Base-by-base conservation (phyloP, 768 basidiomycete species). In the Boletales sp. region DNA sequence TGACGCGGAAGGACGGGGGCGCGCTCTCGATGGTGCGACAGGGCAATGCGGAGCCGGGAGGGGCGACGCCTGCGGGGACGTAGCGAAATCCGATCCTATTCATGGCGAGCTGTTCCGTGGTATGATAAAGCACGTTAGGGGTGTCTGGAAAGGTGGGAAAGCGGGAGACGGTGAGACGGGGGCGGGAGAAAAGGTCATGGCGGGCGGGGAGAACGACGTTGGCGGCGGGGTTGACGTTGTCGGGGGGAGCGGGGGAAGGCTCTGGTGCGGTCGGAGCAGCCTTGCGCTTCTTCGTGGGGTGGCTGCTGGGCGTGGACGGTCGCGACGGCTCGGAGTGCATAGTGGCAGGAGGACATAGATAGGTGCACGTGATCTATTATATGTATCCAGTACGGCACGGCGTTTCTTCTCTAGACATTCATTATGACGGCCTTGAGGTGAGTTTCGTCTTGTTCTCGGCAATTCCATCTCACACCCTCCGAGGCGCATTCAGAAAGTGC, bases 41-140 rank as follows among this genome's bases (percentile, higher is more conserved):
- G 13, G 86, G 77, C 12, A 80, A 63, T 9, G 74, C 69, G 49
- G 76, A 76, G 14, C 82, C 83, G 9, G 74, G 74, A 0, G 77
- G 78, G 19, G 80, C 77, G 55, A 90, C 82, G 42, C 90, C 89
- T 0, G 89, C 89, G 21, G 90, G 89, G 10, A 81, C 75, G 54
- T 92, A 92, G 39, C 90, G 84, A 57, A 83, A 91, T 9, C 86
- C 86, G 46, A 89, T 74, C 48, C 87, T 82, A 60, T 91, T 91
- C 57, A 82, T 74, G 45, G 81, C 85, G 31, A 85, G 72, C 17
- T 82, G 76, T 53, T 91, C 89, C 8, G 87, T 90, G 55, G 77
- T 77, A 70, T 73, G 78, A 67, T 80, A 87, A 24, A 66, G 64
- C 40, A 68, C 64, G 44, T 84, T 82, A 4, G 73, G 63, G n/a